These are phyloP conservation scores for Ascochyta viciae-villosae DNA, from an alignment of 2,329 filamentous ascomycete genomes.

Conservation along the genomic window DNA sequence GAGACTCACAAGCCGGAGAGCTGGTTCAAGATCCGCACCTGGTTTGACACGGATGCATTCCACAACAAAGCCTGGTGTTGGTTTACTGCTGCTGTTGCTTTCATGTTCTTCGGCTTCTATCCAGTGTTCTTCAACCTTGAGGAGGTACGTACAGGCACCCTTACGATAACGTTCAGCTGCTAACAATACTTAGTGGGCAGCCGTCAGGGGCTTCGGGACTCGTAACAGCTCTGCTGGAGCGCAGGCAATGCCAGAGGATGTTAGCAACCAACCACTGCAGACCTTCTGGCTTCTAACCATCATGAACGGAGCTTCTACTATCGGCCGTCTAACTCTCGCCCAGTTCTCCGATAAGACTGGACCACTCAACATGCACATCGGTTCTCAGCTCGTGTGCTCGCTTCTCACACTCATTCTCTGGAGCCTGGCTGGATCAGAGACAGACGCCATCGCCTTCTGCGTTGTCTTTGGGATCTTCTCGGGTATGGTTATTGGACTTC, in stretches of 20 bases:
- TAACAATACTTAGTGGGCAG: conserved; percentile 52
- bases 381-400: conserved; percentile 51
- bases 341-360: conserved; percentile 55
- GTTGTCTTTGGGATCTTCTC: conserved; percentile 58
- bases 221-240: conserved; percentile 32
- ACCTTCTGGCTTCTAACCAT: conserved; percentile 59
- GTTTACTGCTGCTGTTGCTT: conserved; percentile 54
- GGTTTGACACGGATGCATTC: conserved; percentile 56
- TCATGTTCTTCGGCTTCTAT: conserved; percentile 61
- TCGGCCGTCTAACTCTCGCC: conserved; percentile 56
- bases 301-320: conserved; percentile 58
- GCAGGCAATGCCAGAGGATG: conserved; percentile 12
- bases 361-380: conserved; percentile 55
- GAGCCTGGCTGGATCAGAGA: conserved; percentile 49
- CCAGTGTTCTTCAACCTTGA: conserved; percentile 62
- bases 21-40: conserved; percentile 49
- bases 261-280: conserved; percentile 47
- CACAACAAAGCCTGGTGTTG: conserved; percentile 52
- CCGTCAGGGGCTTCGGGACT: conserved; percentile 51
- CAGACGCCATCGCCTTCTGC: conserved; percentile 55
- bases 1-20: conserved; percentile 48
- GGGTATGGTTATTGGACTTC: conserved; percentile 59
- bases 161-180: not conserved
- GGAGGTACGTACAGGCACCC: conserved; percentile 45
- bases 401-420: conserved; percentile 55